Percentiles rank a stretch among this genome's conserved stretches.
These are phyloP conservation scores for Colletotrichum australisinense DNA, from an alignment of 2,329 filamentous ascomycete species.

Conservation along the genomic window DNA sequence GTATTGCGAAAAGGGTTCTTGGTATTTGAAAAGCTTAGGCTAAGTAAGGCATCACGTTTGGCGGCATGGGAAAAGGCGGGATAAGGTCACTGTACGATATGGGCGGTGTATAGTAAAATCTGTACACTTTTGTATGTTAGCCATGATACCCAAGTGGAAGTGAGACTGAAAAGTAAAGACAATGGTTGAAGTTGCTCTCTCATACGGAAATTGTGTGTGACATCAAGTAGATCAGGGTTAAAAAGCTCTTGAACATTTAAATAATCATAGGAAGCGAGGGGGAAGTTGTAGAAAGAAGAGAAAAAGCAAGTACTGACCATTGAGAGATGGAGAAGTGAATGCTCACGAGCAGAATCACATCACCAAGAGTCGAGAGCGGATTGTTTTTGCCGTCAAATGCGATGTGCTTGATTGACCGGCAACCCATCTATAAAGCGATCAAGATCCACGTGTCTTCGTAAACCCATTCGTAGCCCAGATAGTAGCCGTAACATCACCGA, in stretches of 20 bases:
- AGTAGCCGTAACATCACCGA: conserved; percentile 53
- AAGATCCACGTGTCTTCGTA: conserved; percentile 54
- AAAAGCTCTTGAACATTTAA: conserved; percentile 72
- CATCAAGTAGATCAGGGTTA: conserved; percentile 74
- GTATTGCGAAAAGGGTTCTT: conserved; percentile 72
- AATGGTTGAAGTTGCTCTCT: conserved; percentile 51
- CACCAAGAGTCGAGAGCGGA: conserved; percentile 36
- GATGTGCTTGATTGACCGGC: conserved; percentile 52
- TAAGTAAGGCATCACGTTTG: neutral
- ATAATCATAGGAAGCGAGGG: conserved; percentile 64
- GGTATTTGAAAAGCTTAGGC: conserved; percentile 23
- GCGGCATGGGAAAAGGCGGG: neutral
- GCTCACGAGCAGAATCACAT: conserved; percentile 40
- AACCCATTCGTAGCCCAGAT: conserved; percentile 56
- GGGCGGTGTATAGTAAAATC: neutral
- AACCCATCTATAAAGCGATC: conserved; percentile 60
- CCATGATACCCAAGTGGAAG: conserved; percentile 46
- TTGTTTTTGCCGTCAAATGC: conserved; percentile 41
- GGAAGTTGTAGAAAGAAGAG: conserved; percentile 26
- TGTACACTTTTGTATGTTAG: conserved; percentile 46
- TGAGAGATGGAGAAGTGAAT: conserved; percentile 27
- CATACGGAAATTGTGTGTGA: conserved; percentile 69
- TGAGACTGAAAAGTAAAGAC: conserved; percentile 39
- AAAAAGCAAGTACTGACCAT: conserved; percentile 57
- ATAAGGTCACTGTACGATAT: conserved; percentile 33